These are phyloP conservation scores for Mortierella sp. DNA, from an alignment of 371 early-diverging fungal species.

Conservation along the genomic window DNA sequence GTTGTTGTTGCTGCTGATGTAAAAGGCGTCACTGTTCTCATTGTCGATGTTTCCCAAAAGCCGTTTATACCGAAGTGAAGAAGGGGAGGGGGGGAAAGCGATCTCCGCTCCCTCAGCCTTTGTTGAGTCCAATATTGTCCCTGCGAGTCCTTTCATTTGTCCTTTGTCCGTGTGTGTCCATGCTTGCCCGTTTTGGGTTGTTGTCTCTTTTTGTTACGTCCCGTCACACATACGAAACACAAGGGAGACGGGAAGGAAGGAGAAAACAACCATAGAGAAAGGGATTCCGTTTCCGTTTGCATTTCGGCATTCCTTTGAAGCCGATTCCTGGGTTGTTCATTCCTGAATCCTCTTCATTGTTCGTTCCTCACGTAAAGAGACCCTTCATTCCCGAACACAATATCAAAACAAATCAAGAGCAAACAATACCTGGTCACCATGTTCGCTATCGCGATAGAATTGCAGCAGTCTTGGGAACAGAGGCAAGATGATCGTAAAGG, in stretches of 20 bases:
- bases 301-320: neutral
- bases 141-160: neutral
- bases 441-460: constrained; percentile 70
- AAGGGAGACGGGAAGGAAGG: neutral
- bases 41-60: neutral
- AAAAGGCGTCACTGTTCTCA: neutral
- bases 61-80: neutral
- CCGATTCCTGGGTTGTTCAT: neutral
- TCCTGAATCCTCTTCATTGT: neutral
- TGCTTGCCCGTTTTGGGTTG: neutral
- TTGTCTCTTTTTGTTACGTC: neutral
- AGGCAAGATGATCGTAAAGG: constrained; percentile 98
- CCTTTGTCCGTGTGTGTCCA: neutral
- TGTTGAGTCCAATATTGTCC: neutral
- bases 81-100: neutral
- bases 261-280: neutral
- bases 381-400: neutral
- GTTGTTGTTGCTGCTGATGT: neutral
- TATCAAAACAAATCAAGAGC: neutral
- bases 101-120: neutral
- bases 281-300: neutral
- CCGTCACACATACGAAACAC: constrained; percentile 9
- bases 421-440: constrained; percentile 62
- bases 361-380: neutral
- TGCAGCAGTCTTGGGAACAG: constrained; percentile 85